A percentile compares a stretch with the other conserved stretches of the same genome.
phyloP scores from a whole-genome alignment of 148 eudicot genomes.

The Rhododendron ovatum region DNA sequence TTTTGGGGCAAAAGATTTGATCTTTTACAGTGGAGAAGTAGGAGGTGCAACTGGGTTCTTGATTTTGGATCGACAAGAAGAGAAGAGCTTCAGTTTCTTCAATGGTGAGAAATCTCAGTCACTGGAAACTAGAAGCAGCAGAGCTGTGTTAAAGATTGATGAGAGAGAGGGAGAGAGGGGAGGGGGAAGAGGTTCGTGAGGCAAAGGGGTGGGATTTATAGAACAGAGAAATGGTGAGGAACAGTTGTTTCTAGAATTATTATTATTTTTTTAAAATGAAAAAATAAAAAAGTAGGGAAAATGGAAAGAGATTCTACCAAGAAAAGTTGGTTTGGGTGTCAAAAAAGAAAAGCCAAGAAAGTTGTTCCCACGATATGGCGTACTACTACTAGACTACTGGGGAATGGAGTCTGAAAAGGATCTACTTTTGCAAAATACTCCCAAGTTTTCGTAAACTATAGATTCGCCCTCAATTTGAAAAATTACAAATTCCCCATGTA shows the following conservation, averaged over 20 bases:
- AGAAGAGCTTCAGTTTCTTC: not conserved
- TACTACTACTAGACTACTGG: too few species aligned
- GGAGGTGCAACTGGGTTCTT: not conserved
- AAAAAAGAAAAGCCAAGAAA: not conserved
- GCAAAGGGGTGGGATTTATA: conserved; percentile 9
- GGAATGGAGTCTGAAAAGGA: too few species aligned
- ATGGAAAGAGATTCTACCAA: not conserved
- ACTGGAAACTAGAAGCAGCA: not conserved
- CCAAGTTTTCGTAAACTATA: too few species aligned
- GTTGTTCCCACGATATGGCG: not conserved
- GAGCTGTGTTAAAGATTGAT: not conserved
- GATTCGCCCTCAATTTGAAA: too few species aligned
- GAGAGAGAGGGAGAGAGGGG: not conserved
- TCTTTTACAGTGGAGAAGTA: not conserved
- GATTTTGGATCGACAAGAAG: not conserved
- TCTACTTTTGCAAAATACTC: too few species aligned
- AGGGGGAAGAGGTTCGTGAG: conserved; percentile 6
- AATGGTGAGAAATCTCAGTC: conserved; percentile 15
- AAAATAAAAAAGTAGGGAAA: not conserved
- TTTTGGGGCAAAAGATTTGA: not conserved
- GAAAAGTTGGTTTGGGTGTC: not conserved
- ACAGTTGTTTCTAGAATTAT: not conserved
- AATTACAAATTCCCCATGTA: too few species aligned
- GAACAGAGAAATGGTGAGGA: conserved; percentile 9
- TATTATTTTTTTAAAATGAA: not conserved